Percentiles rank a stretch among this genome's conserved stretches.
These are phyloP conservation scores for Phoma herbarum DNA, from an alignment of 2,329 filamentous ascomycete species.

Conservation along the genomic window DNA sequence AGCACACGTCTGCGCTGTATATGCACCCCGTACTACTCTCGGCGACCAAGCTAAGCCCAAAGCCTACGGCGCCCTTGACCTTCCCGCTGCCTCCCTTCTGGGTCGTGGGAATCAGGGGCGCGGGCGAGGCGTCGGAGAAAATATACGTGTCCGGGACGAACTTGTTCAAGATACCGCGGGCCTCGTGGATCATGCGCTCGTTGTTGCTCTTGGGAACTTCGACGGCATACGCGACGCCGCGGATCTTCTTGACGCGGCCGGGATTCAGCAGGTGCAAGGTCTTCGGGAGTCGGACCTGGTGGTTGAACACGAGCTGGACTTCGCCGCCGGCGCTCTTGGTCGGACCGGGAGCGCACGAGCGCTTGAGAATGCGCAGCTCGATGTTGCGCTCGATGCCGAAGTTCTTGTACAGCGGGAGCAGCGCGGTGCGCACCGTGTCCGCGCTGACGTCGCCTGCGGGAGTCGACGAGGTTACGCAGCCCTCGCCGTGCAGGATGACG, in stretches of 20 bases:
- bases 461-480: conserved; percentile 90
- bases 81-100: conserved; percentile 69
- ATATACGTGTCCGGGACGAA: conserved; percentile 91
- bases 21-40: conserved; percentile 88
- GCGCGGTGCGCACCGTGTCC: conserved; percentile 91
- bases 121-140: conserved; percentile 72
- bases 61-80: conserved; percentile 80
- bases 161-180: conserved; percentile 82
- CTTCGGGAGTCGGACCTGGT: conserved; percentile 91
- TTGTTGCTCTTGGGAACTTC: conserved; percentile 95
- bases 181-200: conserved; percentile 90
- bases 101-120: conserved; percentile 70
- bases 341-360: conserved; percentile 73
- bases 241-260: conserved; percentile 84
- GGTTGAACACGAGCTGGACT: conserved; percentile 92
- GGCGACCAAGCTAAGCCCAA: conserved; percentile 88
- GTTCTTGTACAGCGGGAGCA: conserved; percentile 86
- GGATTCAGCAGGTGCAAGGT: conserved; percentile 88
- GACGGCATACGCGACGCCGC: conserved; percentile 92
- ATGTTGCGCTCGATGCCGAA: conserved; percentile 90
- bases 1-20: conserved; percentile 84
- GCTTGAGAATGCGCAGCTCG: conserved; percentile 80
- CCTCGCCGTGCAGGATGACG: conserved; percentile 86
- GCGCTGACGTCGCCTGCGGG: conserved; percentile 86
- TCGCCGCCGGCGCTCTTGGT: conserved; percentile 86